phyloP scores from a whole-genome alignment of 2,329 filamentous ascomycete species.

The Claviceps citrina region DNA sequence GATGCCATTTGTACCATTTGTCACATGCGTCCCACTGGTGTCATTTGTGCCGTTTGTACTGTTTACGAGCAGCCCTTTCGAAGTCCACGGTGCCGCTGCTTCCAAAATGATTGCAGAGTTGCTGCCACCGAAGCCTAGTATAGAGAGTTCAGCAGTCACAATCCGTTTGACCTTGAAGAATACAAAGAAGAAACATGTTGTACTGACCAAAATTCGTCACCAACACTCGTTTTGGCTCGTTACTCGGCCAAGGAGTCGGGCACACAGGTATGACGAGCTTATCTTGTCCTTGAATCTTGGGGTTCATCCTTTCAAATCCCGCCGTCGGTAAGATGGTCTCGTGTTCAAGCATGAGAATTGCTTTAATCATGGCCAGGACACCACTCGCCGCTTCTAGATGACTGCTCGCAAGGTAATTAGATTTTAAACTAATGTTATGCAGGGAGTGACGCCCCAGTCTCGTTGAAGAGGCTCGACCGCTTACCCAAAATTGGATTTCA shows the following conservation, averaged over 20 bases:
- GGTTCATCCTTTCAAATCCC: conserved; percentile 13
- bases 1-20: not conserved
- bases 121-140: conserved; percentile 10
- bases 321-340: conserved; percentile 13
- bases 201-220: conserved; percentile 14
- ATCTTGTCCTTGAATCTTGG: conserved; percentile 4
- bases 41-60: not conserved
- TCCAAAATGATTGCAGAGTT: conserved; percentile 11
- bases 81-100: not conserved
- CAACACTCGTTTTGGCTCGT: conserved; percentile 8
- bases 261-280: conserved; percentile 6
- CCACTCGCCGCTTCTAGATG: conserved; percentile 14
- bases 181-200: not conserved
- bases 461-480: not conserved
- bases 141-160: not conserved
- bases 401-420: conserved; percentile 1
- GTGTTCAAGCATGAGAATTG: conserved; percentile 13
- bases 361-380: conserved; percentile 14
- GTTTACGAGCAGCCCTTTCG: not conserved
- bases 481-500: conserved; percentile 10
- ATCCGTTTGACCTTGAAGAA: not conserved
- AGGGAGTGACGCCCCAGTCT: not conserved
- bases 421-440: not conserved
- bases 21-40: not conserved
- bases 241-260: conserved; percentile 10